phyloP scores from a whole-genome alignment of 2,329 filamentous ascomycete genomes.

The Phyllosticta ampelicida region DNA sequence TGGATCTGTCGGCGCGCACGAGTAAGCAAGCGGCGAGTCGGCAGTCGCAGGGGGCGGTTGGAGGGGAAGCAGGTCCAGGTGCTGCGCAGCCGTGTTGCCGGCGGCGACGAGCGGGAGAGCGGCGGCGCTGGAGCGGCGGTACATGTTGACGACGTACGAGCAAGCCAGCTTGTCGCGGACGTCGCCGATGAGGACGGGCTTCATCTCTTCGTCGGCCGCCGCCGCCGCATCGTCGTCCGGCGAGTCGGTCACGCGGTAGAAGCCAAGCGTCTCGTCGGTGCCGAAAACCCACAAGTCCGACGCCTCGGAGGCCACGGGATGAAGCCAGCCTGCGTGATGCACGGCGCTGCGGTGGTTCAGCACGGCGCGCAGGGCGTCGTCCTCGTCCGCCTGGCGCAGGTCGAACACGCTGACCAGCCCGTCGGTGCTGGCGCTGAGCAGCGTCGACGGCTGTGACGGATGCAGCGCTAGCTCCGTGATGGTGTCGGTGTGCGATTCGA shows the following conservation, averaged over 20 bases:
- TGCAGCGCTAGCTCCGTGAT: constrained; percentile 53
- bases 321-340: constrained; percentile 55
- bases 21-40: constrained; percentile 20
- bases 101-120: constrained; percentile 45
- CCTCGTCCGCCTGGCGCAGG: constrained; percentile 52
- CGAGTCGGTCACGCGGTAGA: constrained; percentile 59
- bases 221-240: constrained; percentile 37
- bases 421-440: constrained; percentile 70
- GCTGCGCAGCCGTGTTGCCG: constrained; percentile 53
- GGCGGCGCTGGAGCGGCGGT: constrained; percentile 27
- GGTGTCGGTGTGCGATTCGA: constrained; percentile 45
- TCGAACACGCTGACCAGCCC: constrained; percentile 70
- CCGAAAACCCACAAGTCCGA: constrained; percentile 56
- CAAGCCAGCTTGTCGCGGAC: constrained; percentile 54
- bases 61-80: constrained; percentile 23
- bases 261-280: constrained; percentile 66
- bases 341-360: constrained; percentile 68
- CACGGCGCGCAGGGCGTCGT: constrained; percentile 66
- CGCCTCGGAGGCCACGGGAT: constrained; percentile 31
- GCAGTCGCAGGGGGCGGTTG: constrained; percentile 11
- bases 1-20: constrained; percentile 16
- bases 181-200: constrained; percentile 51
- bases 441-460: constrained; percentile 46
- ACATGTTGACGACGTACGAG: constrained; percentile 63
- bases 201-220: constrained; percentile 21